Evolutionary conservation across 208 protist genomes (phyloP), one percentile per base, ranked within the genome.

Genomic region (Crithidia brevicula): DNA sequence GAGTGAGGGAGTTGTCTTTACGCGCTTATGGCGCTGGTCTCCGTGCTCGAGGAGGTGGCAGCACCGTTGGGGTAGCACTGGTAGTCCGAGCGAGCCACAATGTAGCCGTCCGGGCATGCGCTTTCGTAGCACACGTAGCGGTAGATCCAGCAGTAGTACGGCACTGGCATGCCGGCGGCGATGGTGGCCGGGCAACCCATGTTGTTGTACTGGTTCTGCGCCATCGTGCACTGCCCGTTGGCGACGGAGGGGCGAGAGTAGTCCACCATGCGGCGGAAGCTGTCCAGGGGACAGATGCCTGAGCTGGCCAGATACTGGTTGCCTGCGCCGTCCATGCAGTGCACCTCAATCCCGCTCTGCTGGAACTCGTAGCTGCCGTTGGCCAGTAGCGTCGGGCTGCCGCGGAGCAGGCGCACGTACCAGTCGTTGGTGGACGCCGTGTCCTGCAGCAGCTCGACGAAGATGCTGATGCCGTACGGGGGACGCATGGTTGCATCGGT

Each of bases 391-490:
- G 42, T 51, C 10, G 87, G 87, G 47, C 45, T 31, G 36, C 79
- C 82, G 22, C 87, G 84, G 52, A 82, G 56, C 40, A 88, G 83
- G 27, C 82, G 79, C 43, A 90, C 72, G 65, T 77, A 73, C 67
- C 77, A 85, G 57, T 45, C 58, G 40, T 47, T 74, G 65, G 60
- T 45, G 46, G 79, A 61, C 38, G 27, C 60, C 43, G 62, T 65
- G 71, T 88, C 65, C 77, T 90, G 70, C 43, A 93, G 82, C 38
- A 93, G 77, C 71, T 90, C 87, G 28, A 93, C 60, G 11, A 80
- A 43, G 67, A 84, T 84, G 47, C 79, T 67, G 23, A 79, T 51
- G 10, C 38, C 87, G 74, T 81, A 93, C 27, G 78, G 76, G 0
- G 79, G 67, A 20, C 67, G 15, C 66, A 90, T 74, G 15, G 72